Evolutionary conservation across 2,329 filamentous ascomycete species (phyloP).

Genomic region (Stemphylium lycopersici): DNA sequence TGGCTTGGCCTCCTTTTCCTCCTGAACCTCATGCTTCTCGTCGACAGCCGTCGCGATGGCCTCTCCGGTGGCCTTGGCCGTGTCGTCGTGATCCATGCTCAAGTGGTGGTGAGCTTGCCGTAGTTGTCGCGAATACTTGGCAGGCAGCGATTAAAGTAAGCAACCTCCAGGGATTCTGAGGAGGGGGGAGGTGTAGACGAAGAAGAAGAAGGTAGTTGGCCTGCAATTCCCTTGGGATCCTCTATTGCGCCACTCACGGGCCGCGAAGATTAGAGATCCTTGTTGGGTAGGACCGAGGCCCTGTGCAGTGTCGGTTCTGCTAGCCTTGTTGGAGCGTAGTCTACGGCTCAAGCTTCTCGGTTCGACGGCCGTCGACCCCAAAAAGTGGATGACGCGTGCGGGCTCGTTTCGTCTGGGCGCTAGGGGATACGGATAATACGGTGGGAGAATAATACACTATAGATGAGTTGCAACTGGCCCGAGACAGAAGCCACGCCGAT

Average conservation of each 20-base stretch:
- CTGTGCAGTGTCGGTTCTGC: not conserved
- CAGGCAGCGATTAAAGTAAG: not conserved
- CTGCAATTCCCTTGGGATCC: constrained; percentile 5
- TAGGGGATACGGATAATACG: constrained; percentile 8
- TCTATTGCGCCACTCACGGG: constrained; percentile 13
- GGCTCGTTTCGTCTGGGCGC: constrained; percentile 5
- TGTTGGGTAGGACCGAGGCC: not conserved
- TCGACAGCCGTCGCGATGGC: constrained; percentile 25
- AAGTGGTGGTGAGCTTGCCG: constrained; percentile 12
- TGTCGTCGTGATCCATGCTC: constrained; percentile 23
- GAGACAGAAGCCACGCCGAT: not conserved
- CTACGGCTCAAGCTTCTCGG: constrained; percentile 3
- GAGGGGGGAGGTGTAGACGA: constrained; percentile 1
- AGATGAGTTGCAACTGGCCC: not conserved
- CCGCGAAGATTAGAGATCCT: constrained; percentile 8
- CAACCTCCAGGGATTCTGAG: not conserved
- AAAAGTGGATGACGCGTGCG: constrained; percentile 4
- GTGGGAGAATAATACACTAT: not conserved
- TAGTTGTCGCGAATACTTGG: constrained; percentile 10
- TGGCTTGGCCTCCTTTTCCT: constrained; percentile 28
- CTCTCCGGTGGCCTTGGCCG: constrained; percentile 18
- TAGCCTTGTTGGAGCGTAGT: constrained; percentile 1
- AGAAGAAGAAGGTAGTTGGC: constrained; percentile 2
- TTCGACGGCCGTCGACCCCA: not conserved
- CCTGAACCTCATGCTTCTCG: constrained; percentile 31